Evolutionary conservation across 23 red algal genomes (phyloP).

Genomic region (Agarophyton chilense): DNA sequence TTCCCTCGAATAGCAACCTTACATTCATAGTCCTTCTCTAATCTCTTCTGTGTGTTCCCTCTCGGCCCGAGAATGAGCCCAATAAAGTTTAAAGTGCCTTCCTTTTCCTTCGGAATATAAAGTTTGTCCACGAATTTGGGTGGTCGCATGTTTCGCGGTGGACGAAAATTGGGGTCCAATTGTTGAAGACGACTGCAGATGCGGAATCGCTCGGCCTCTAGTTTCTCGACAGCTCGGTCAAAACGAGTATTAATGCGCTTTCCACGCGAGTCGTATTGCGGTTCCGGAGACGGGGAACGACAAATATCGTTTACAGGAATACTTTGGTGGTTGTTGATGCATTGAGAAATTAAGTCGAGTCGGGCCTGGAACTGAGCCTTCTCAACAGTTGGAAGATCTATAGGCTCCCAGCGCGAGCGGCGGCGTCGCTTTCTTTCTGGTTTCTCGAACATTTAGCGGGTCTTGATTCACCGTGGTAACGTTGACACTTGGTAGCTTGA

Average conservation of each 20-base stretch:
- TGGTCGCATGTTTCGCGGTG: conserved; percentile 77
- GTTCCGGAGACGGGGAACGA: conserved; percentile 91
- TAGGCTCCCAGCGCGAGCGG: conserved; percentile 66
- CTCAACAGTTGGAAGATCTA: conserved; percentile 50
- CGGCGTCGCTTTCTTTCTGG: conserved; percentile 63
- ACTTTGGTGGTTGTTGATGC: conserved; percentile 56
- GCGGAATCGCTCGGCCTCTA: conserved; percentile 79
- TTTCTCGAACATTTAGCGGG: conserved; percentile 44
- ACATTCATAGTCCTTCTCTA: conserved; percentile 88
- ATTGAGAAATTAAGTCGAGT: conserved; percentile 59
- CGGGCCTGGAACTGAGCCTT: conserved; percentile 45
- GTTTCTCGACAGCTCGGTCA: conserved; percentile 82
- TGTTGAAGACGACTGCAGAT: conserved; percentile 56
- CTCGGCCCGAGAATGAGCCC: conserved; percentile 94
- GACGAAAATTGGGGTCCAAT: conserved; percentile 81
- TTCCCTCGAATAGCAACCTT: conserved; percentile 93
- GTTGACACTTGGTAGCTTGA: no score
- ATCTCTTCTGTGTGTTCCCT: conserved; percentile 94
- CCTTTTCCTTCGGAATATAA: conserved; percentile 84
- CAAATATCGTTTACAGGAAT: conserved; percentile 91
- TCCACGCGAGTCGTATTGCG: conserved; percentile 87
- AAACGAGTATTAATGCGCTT: conserved; percentile 89
- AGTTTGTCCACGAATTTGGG: conserved; percentile 72
- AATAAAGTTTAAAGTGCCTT: conserved; percentile 92
- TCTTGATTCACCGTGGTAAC: no score